These are phyloP conservation scores for Hypholoma fasciculare DNA, from an alignment of 768 basidiomycete species.

Conservation along the genomic window DNA sequence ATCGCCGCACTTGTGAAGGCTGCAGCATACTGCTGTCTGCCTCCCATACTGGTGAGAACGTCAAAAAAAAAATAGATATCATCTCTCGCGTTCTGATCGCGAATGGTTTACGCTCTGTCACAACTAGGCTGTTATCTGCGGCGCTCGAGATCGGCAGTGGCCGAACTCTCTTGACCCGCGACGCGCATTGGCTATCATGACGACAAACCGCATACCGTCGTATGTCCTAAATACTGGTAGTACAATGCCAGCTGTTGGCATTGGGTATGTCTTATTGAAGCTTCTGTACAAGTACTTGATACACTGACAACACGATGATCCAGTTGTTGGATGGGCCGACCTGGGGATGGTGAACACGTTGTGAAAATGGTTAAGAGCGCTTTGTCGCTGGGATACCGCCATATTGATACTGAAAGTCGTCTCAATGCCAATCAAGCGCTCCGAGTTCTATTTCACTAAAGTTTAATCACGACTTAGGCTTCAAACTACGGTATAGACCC, in stretches of 20 bases:
- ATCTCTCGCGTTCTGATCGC: no score
- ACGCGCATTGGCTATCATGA: not conserved
- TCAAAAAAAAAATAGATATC: no score
- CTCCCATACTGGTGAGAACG: no score
- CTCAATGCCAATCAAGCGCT: no score
- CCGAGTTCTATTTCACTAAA: no score
- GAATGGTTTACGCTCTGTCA: no score
- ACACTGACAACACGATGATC: not conserved
- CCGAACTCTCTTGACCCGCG: no score
- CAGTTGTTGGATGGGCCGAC: slow-evolving; percentile 4
- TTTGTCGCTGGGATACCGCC: not conserved
- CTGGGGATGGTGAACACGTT: slow-evolving; percentile 2
- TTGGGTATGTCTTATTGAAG: not conserved
- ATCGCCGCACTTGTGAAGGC: no score
- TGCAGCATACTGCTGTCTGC: no score
- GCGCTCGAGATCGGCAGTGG: no score
- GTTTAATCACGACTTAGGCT: not conserved
- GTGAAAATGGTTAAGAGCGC: slow-evolving; percentile 2
- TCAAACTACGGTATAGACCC: not conserved
- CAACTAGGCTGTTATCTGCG: no score
- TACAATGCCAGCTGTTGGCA: not conserved
- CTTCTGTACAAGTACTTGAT: no score
- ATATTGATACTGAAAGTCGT: not conserved
- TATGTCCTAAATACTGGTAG: not conserved
- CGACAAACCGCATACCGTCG: not conserved